Evolutionary conservation across 257 asterid genomes (phyloP), one percentile per base, ranked within the genome.

Genomic region (Solanum commersonii): DNA sequence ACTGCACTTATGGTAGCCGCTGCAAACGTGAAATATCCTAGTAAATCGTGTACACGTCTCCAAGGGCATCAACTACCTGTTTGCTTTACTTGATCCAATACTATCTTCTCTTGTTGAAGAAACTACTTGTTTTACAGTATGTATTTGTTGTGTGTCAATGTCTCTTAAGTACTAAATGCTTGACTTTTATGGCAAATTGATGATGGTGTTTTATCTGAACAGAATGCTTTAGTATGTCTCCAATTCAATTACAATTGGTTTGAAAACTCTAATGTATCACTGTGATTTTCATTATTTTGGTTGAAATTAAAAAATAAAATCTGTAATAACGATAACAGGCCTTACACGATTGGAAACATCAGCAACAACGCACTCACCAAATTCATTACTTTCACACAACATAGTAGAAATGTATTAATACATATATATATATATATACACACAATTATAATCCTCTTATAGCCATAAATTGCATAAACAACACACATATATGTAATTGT

Each of bases 1-100:
- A 0, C 7, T 63, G 71, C 31, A 63, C 0, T 31, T 4, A 4
- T 63, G 71, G 7, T 23, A 63, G 0, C 31, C 71, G 71, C 14
- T 63, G 71, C 71, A 23, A 23, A 0, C 70, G 13, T 60, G 25
- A 23, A 23, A 60, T 60, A 60, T 23, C 29, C 29, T 22, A 0
- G 14, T 60, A 22, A 60, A 23, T 59, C 0, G 0, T 52, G 63
- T 56, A 6, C 65, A 56, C 0, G 70, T 60, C 70, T 60, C 70
- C 71, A 63, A 23, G 6, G 14, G 7, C 12, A 59, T 59, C 67
- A 16, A 52, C 60, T 52, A 16, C 12, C 67, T 59, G 31, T 63
- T 63, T n/a, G 31, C 29, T 63, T 23, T 23, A 63, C 71, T 63
- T 63, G 15, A 63, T 0, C 29, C 71, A 23, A n/a, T n/a, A 63